phyloP scores from a whole-genome alignment of 1,139 yeast genomes.

The Tardiomyces digboiensis region DNA sequence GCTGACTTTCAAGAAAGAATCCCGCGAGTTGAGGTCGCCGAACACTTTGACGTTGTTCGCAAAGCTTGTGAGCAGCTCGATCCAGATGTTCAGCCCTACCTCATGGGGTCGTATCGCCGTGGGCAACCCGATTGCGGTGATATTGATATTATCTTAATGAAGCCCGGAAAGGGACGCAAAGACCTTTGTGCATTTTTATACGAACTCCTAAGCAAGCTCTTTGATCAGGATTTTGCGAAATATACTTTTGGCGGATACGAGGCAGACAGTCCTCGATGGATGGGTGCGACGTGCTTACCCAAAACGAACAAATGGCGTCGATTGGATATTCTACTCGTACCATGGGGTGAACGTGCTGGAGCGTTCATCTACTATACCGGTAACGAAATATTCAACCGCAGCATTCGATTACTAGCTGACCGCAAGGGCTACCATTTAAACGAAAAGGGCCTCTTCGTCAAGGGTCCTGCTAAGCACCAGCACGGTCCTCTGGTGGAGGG shows the following conservation, averaged over 20 bases:
- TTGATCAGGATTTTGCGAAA: slow-evolving; percentile 24
- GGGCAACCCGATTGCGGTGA: slow-evolving; percentile 45
- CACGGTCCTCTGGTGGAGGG: slow-evolving; percentile 32
- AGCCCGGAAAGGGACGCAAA: slow-evolving; percentile 24
- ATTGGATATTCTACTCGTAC: slow-evolving; percentile 45
- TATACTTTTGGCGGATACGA: slow-evolving; percentile 20
- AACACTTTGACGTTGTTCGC: slow-evolving; percentile 33
- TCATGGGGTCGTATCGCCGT: slow-evolving; percentile 51
- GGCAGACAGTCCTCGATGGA: slow-evolving; percentile 22
- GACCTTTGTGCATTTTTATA: slow-evolving; percentile 25
- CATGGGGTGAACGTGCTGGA: slow-evolving; percentile 43
- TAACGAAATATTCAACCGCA: slow-evolving; percentile 44
- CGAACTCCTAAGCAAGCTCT: slow-evolving; percentile 23
- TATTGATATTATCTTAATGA: slow-evolving; percentile 46
- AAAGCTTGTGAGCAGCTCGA: slow-evolving; percentile 30
- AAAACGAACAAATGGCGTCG: slow-evolving; percentile 36
- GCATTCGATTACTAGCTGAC: slow-evolving; percentile 37
- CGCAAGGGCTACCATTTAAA: slow-evolving; percentile 37
- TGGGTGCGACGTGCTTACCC: slow-evolving; percentile 25
- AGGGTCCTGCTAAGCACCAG: slow-evolving; percentile 3
- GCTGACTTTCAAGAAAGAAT: slow-evolving; percentile 42
- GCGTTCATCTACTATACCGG: slow-evolving; percentile 51
- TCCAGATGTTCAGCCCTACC: slow-evolving; percentile 27
- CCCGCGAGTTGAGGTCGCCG: slow-evolving; percentile 37
- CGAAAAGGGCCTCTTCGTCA: slow-evolving; percentile 38